Conservation (phyloP, 1,284 basidiomycete genomes). For the Puccinia polysora region DNA sequence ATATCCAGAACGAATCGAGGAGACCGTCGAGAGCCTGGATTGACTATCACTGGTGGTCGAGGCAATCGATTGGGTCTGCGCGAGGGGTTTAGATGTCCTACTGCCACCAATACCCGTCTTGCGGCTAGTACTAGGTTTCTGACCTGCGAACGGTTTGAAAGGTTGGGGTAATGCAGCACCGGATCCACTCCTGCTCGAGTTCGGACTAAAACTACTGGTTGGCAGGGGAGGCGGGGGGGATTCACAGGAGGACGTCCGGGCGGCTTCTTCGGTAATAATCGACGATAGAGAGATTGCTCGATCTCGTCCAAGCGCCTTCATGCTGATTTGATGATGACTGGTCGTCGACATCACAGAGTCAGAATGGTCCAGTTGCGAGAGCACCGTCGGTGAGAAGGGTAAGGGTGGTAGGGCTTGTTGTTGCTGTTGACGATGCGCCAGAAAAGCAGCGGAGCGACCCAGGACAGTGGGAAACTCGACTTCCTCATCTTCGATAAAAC, state of each 20-base stretch:
- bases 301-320: slow-evolving; percentile 5
- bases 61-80: too few species aligned
- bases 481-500: slow-evolving; percentile 20
- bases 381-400: background rate
- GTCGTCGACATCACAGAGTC: background rate
- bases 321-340: background rate
- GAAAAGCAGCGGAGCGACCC: background rate
- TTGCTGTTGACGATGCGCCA: background rate
- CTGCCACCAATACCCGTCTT: too few species aligned
- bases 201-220: background rate
- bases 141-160: slow-evolving; percentile 27
- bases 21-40: background rate
- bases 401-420: background rate
- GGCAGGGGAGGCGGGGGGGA: background rate
- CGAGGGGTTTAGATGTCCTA: too few species aligned
- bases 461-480: slow-evolving; percentile 20
- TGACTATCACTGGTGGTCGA: background rate
- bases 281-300: slow-evolving; percentile 10
- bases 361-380: background rate
- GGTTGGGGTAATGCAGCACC: background rate
- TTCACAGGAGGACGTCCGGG: background rate
- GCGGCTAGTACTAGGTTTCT: background rate
- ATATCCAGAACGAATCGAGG: slow-evolving; percentile 26
- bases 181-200: too few species aligned
- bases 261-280: slow-evolving; percentile 12